Conservation (phyloP, 441 rosid species). For the Erodium texanum region DNA sequence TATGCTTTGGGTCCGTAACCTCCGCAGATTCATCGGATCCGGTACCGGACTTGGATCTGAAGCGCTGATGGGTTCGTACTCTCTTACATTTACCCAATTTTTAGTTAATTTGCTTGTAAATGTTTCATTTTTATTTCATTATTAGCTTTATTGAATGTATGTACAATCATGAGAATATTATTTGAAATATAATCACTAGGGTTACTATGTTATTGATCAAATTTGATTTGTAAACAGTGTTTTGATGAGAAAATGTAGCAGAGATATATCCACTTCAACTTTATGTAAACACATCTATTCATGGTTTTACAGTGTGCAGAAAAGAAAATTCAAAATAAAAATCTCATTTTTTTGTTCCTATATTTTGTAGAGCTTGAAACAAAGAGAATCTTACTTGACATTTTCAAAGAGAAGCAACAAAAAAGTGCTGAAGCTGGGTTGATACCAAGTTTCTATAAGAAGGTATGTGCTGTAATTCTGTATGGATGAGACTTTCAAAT, state of each 20-base stretch:
- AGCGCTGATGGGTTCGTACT: slow-evolving; percentile 77
- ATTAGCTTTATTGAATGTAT: not conserved
- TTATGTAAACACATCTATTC: too few species aligned
- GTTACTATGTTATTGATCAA: not conserved
- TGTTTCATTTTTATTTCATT: not conserved
- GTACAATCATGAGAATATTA: not conserved
- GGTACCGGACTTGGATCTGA: slow-evolving; percentile 96
- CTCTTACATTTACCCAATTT: not conserved
- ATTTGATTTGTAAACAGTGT: not conserved
- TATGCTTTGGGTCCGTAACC: slow-evolving; percentile 91
- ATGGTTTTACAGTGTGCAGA: not conserved
- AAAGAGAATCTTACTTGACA: slow-evolving; percentile 91
- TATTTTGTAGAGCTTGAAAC: slow-evolving; percentile 83
- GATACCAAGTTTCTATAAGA: slow-evolving; percentile 89
- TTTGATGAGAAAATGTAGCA: not conserved
- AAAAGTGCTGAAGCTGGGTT: slow-evolving; percentile 79
- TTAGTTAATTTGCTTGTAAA: not conserved
- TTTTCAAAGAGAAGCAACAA: slow-evolving; percentile 93
- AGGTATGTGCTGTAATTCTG: slow-evolving; percentile 42
- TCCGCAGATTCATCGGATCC: slow-evolving; percentile 85
- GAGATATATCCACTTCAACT: too few species aligned
- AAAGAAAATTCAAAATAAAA: not conserved
- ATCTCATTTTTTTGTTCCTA: too few species aligned
- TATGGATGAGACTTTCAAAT: slow-evolving; percentile 12
- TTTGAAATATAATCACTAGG: not conserved